Evolutionary conservation across 2,329 filamentous ascomycete species (phyloP), one percentile per base, ranked within the genome.

Genomic region (Proliferodiscus dingleyae): DNA sequence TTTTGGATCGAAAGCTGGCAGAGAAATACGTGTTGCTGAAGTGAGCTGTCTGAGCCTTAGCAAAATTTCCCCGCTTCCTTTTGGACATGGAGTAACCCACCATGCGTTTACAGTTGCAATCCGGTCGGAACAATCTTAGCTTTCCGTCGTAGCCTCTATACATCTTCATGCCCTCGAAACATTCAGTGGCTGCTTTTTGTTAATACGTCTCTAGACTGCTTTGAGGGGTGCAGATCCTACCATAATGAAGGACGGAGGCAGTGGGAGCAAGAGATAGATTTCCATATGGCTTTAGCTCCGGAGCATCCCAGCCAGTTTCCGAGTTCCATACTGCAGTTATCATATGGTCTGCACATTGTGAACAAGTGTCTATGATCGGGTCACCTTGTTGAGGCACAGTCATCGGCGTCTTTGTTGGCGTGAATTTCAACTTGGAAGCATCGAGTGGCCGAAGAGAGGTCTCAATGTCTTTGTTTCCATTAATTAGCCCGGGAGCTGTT

Each of bases 161-260:
- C 41, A 81, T 79, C 68, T 94, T 95, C 70, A 83, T 74, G 10
- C 89, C 89, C 69, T 95, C 89, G 69, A 94, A 95, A 67, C 89
- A 94, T 68, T 91, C 85, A 38, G 88, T 94, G 9, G 88, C 89
- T 68, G 94, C 94, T 22, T 39, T 49, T n/a, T n/a, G n/a, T n/a
- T n/a, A n/a, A n/a, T n/a, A n/a, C n/a, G n/a, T n/a, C n/a, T n/a
- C n/a, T n/a, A n/a, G n/a, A n/a, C n/a, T n/a, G n/a, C n/a, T n/a
- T n/a, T n/a, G n/a, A n/a, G n/a, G n/a, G n/a, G n/a, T n/a, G n/a
- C n/a, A n/a, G n/a, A 26, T 6, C 24, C 11, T 11, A 26, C 24
- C 24, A 18, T 36, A 45, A 33, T 95, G 89, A 49, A 95, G 76
- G 50, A 83, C 81, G 3, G 82, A 87, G 11, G 88, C 87, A 4